phyloP scores from a whole-genome alignment of 257 asterid species.

The Cinchona pubescens region DNA sequence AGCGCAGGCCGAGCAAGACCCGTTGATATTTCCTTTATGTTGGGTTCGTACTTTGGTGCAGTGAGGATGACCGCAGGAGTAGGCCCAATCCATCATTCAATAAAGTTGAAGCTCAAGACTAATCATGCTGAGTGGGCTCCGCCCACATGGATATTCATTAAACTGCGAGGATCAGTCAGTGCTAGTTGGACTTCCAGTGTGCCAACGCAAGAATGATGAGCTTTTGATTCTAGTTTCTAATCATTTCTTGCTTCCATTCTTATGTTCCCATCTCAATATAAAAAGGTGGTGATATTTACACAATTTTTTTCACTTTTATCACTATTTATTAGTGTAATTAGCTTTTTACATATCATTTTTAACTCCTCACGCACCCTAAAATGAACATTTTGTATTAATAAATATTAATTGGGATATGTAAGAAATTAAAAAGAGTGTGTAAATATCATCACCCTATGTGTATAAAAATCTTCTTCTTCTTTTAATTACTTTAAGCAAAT shows the following conservation, averaged over 20 bases:
- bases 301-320: too few relatives aligned
- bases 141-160: conserved; percentile 1
- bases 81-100: conserved; percentile 5
- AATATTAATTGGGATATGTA: too few relatives aligned
- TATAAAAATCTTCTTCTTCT: too few relatives aligned
- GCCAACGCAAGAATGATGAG: not conserved
- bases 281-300: too few relatives aligned
- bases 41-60: not conserved
- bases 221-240: not conserved
- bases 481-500: too few relatives aligned
- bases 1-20: not conserved
- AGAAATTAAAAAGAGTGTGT: too few relatives aligned
- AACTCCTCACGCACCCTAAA: too few relatives aligned
- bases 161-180: not conserved
- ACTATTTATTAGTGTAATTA: too few relatives aligned
- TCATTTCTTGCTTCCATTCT: conserved; percentile 3
- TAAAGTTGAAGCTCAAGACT: not conserved
- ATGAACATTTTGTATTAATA: too few relatives aligned
- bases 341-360: too few relatives aligned
- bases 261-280: not conserved
- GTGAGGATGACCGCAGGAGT: not conserved
- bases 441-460: too few relatives aligned
- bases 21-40: not conserved
- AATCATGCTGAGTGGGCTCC: conserved; percentile 19
- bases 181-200: conserved; percentile 4